Percentiles rank a stretch among this genome's conserved stretches.
These are phyloP conservation scores for Nyctanthes arbortristis DNA, from an alignment of 257 asterid species.

Conservation along the genomic window DNA sequence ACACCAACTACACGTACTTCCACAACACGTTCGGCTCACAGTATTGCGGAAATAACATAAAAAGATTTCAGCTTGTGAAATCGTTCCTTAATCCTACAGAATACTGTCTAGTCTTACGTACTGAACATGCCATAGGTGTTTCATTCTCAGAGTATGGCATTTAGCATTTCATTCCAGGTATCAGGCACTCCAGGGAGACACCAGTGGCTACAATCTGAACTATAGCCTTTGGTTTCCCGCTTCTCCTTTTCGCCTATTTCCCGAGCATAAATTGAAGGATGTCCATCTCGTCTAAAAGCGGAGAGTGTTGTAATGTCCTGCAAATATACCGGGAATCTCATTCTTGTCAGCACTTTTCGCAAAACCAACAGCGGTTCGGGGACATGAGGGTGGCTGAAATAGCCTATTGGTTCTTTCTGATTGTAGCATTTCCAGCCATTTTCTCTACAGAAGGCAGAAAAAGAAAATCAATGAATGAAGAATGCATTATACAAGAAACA, in stretches of 20 bases:
- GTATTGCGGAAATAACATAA: neutral
- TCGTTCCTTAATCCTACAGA: neutral
- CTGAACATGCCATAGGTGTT: neutral
- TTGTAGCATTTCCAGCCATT: slow-evolving; percentile 72
- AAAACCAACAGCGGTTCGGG: slow-evolving; percentile 55
- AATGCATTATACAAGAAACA: no score
- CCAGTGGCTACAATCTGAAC: slow-evolving; percentile 89
- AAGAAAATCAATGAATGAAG: neutral
- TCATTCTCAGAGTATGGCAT: slow-evolving; percentile 46
- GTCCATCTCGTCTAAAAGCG: slow-evolving; percentile 68
- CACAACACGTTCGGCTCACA: neutral
- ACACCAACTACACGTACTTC: neutral
- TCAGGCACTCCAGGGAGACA: slow-evolving; percentile 97
- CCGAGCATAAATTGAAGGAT: slow-evolving; percentile 75
- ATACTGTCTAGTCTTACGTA: neutral
- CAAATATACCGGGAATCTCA: slow-evolving; percentile 67
- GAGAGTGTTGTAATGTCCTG: slow-evolving; percentile 72
- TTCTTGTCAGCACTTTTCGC: slow-evolving; percentile 46
- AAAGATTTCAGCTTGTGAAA: no score
- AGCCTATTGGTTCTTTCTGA: slow-evolving; percentile 56
- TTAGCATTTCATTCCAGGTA: slow-evolving; percentile 76
- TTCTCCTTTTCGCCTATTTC: slow-evolving; percentile 50
- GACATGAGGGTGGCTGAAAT: slow-evolving; percentile 44
- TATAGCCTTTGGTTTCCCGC: slow-evolving; percentile 38
- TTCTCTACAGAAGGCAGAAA: slow-evolving; percentile 39